Percentiles rank a stretch among this genome's conserved stretches.
Conservation (phyloP, 495 filamentous ascomycete species). For the Viridothelium virens region DNA sequence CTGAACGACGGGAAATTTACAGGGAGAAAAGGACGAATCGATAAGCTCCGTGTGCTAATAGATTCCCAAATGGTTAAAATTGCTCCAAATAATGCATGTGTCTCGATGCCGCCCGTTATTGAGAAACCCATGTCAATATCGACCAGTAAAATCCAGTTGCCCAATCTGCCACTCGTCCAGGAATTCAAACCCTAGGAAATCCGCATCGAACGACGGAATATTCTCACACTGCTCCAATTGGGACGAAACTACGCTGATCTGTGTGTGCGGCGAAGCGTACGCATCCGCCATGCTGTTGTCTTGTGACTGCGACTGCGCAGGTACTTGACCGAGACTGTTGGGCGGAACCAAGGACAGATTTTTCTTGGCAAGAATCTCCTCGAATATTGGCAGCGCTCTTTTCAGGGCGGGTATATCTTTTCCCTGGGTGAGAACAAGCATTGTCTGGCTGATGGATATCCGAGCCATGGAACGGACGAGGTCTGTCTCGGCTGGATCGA, state of each 20-base stretch:
- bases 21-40: constrained; percentile 12
- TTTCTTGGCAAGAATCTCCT: constrained; percentile 17
- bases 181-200: constrained; percentile 10
- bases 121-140: constrained; percentile 10
- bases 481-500: constrained; percentile 23
- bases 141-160: constrained; percentile 12
- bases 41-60: constrained; percentile 4
- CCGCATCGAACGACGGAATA: constrained; percentile 9
- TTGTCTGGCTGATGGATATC: constrained; percentile 16
- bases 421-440: constrained; percentile 23
- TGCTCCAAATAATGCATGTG: constrained; percentile 7
- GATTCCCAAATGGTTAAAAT: constrained; percentile 9
- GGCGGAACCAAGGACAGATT: constrained; percentile 13
- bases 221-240: constrained; percentile 12
- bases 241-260: constrained; percentile 8
- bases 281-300: constrained; percentile 10
- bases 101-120: constrained; percentile 9
- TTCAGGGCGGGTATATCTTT: constrained; percentile 19
- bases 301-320: constrained; percentile 11
- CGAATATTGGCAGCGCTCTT: constrained; percentile 15
- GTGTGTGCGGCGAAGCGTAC: constrained; percentile 10
- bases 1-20: constrained; percentile 11
- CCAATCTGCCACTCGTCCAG: constrained; percentile 10
- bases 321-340: constrained; percentile 11
- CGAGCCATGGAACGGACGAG: constrained; percentile 24